A percentile compares a stretch with the other conserved stretches of the same genome.
These are phyloP conservation scores for Darksidea phi DNA, from an alignment of 495 filamentous ascomycete genomes.

Conservation along the genomic window DNA sequence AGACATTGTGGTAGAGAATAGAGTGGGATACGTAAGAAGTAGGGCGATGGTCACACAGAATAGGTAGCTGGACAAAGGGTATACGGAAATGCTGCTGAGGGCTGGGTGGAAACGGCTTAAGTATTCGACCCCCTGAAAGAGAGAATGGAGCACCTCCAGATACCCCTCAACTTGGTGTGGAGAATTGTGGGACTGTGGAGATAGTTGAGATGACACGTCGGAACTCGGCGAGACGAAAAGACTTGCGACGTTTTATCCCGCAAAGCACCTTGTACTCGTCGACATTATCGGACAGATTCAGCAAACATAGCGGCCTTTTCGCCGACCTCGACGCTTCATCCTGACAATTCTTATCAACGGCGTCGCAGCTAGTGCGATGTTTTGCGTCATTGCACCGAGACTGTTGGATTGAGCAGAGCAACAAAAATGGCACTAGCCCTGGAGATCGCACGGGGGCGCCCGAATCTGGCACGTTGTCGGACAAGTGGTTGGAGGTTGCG, in stretches of 20 bases:
- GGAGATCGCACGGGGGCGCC: too few species aligned
- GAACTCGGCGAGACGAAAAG: background rate
- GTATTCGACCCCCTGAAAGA: too few species aligned
- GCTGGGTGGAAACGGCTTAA: too few species aligned
- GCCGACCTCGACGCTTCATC: background rate
- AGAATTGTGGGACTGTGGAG: slow-evolving; percentile 1
- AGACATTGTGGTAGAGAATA: slow-evolving; percentile 21
- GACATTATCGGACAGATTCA: background rate
- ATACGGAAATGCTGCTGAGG: background rate
- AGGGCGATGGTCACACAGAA: background rate
- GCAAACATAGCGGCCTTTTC: background rate
- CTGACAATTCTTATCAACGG: too few species aligned
- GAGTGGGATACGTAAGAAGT: background rate
- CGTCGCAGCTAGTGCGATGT: too few species aligned
- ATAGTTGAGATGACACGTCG: background rate
- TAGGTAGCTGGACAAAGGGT: background rate
- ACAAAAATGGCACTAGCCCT: too few species aligned
- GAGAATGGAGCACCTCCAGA: background rate
- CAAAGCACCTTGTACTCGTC: background rate
- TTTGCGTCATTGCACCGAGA: background rate
- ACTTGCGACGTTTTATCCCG: background rate
- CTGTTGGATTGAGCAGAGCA: too few species aligned
- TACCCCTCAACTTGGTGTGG: background rate
- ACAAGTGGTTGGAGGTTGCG: too few species aligned
- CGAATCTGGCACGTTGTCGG: too few species aligned